Evolutionary conservation across 768 basidiomycete genomes (phyloP), one percentile per base, ranked within the genome.

Genomic region (Trametes cubensis): DNA sequence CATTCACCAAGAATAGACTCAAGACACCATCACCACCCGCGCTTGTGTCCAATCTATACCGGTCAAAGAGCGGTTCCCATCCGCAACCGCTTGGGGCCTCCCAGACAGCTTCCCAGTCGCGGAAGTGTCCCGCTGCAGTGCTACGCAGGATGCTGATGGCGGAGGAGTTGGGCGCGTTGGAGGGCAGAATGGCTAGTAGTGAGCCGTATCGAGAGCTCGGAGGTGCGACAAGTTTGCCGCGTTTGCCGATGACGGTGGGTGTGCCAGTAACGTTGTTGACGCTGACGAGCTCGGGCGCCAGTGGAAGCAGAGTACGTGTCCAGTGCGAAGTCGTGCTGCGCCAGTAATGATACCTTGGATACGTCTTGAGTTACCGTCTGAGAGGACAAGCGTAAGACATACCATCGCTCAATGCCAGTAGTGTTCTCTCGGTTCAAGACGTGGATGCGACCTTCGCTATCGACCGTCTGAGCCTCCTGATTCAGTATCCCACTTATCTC

Each of bases 381-480:
- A 40, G 7, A 6, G 3, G 28, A 45, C 4, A 21, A 15, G 49
- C 4, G 18, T 15, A 20, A 34, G 17, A 34, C 64, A n/a, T 18
- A 75, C 76, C 75, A 76, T 59, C 66, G 68, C 48, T 76, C 73
- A 14, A 64, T 63, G 14, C 75, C 74, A 1, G 74, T 76, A 4
- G 73, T 74, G 55, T 76, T 77, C 65, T 77, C 75, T n/a, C 76
- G 63, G 54, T 77, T 76, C 39, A 75, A 60, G 1, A 76, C 74
- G 53, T 76, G 75, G 25, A 76, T 59, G 14, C 71, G 60, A 6
- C 71, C 72, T 30, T 72, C 64, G 25, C 51, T 53, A 51, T 76
- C 73, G 20, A 76, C 61, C 1, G 70, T 69, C 51, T 74, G 75
- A 2, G 73, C 71, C 62, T 76, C 73, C 60, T 75, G 73, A 50